A percentile compares a stretch with the other conserved stretches of the same genome.
Evolutionary conservation across 2,329 filamentous ascomycete genomes (phyloP).

Genomic region (Epichloe aotearoae): DNA sequence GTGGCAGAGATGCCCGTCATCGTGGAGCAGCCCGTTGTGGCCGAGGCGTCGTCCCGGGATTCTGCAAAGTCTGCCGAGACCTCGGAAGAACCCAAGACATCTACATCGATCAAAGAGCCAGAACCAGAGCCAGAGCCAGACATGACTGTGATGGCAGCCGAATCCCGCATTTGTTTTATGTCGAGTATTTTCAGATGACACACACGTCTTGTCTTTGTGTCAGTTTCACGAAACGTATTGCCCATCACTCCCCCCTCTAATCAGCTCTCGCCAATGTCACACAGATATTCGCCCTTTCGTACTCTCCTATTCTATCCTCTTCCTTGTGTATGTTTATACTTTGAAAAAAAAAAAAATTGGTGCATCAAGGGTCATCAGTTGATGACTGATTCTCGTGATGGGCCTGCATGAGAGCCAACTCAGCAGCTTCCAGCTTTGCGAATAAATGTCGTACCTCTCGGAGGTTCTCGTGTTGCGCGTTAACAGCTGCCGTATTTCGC

Average conservation of each 20-base stretch:
- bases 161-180: background rate
- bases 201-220: too few species aligned
- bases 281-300: too few species aligned
- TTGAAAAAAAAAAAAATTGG: background rate
- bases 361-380: background rate
- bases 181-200: too few species aligned
- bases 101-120: background rate
- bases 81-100: background rate
- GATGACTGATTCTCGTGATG: background rate
- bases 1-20: constrained; percentile 28
- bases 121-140: constrained; percentile 7
- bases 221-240: too few species aligned
- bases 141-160: background rate
- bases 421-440: constrained; percentile 34
- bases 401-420: constrained; percentile 1
- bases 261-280: too few species aligned
- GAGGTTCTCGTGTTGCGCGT: constrained; percentile 49
- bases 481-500: constrained; percentile 48
- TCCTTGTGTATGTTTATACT: too few species aligned
- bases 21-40: constrained; percentile 23
- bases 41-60: constrained; percentile 5
- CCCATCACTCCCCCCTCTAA: too few species aligned
- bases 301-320: background rate
- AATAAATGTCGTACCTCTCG: constrained; percentile 67
- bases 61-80: constrained; percentile 2